A percentile compares a stretch with the other conserved stretches of the same genome.
Conservation (phyloP, 2,329 filamentous ascomycete species). For the Lasiodiplodia hormozganensis region DNA sequence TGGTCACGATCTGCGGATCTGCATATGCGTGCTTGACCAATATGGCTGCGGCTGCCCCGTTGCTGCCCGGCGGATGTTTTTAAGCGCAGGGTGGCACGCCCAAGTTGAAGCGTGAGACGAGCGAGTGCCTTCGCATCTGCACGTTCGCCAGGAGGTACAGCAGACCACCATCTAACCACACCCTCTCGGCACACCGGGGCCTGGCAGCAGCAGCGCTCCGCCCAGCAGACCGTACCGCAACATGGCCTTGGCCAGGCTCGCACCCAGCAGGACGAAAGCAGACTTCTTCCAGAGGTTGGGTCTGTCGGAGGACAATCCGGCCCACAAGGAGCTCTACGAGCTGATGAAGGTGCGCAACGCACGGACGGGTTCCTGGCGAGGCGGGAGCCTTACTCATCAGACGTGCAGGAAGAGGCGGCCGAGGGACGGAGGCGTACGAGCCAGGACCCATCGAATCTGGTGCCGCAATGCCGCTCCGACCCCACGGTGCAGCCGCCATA, state of each 20-base stretch:
- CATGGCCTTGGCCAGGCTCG: slow-evolving; percentile 28
- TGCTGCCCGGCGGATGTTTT: slow-evolving; percentile 11
- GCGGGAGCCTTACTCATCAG: slow-evolving; percentile 21
- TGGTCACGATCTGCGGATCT: slow-evolving; percentile 25
- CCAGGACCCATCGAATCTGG: slow-evolving; percentile 46
- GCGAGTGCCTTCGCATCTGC: slow-evolving; percentile 15
- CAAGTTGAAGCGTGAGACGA: slow-evolving; percentile 4
- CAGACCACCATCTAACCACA: slow-evolving; percentile 15
- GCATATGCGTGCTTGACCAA: slow-evolving; percentile 20
- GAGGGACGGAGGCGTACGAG: slow-evolving; percentile 51
- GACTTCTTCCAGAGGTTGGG: slow-evolving; percentile 52
- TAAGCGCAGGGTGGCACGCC: slow-evolving; percentile 16
- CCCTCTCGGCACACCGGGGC: slow-evolving; percentile 5
- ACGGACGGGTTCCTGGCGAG: not conserved
- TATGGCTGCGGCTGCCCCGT: slow-evolving; percentile 16
- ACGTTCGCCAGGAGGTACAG: slow-evolving; percentile 15
- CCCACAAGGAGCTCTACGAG: slow-evolving; percentile 47
- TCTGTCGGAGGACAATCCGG: slow-evolving; percentile 46
- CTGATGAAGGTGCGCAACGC: slow-evolving; percentile 51
- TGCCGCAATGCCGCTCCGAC: slow-evolving; percentile 44
- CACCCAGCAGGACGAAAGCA: slow-evolving; percentile 37
- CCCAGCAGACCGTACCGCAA: slow-evolving; percentile 7
- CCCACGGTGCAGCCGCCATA: slow-evolving; percentile 48
- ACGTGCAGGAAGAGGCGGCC: slow-evolving; percentile 51
- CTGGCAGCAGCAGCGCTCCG: slow-evolving; percentile 13